These are phyloP conservation scores for Xylaria longipes DNA, from an alignment of 495 filamentous ascomycete species.

Conservation along the genomic window DNA sequence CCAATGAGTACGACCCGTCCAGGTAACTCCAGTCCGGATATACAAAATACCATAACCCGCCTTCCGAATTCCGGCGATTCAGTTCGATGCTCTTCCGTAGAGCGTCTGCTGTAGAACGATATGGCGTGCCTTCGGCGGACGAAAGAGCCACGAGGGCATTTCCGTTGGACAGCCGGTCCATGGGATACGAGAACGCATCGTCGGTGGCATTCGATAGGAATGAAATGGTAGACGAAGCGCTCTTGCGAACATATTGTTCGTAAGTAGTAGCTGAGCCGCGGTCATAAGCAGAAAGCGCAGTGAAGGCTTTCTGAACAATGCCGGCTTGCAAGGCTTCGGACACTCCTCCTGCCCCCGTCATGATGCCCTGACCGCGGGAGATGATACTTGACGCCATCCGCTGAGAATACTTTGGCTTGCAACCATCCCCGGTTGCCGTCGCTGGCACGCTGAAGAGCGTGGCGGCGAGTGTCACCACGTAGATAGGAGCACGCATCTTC, in stretches of 20 bases:
- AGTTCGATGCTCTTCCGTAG: constrained; percentile 48
- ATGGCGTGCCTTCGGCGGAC: constrained; percentile 35
- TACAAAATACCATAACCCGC: constrained; percentile 53
- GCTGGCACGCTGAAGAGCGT: constrained; percentile 23
- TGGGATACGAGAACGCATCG: constrained; percentile 43
- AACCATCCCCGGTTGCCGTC: constrained; percentile 1
- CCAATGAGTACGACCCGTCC: constrained; percentile 54
- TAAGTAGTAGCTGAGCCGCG: constrained; percentile 32
- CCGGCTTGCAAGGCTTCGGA: constrained; percentile 50
- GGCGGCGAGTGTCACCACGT: constrained; percentile 20
- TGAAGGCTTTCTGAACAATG: constrained; percentile 46
- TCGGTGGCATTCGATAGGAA: constrained; percentile 43
- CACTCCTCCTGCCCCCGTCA: constrained; percentile 37
- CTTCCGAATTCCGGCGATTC: constrained; percentile 47
- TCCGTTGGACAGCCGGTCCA: constrained; percentile 50
- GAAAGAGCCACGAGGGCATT: constrained; percentile 45
- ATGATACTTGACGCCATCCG: constrained; percentile 57
- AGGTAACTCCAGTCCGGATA: constrained; percentile 58
- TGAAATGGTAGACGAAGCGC: constrained; percentile 38
- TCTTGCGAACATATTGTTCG: constrained; percentile 33
- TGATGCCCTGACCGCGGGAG: constrained; percentile 49
- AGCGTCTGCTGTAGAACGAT: constrained; percentile 39
- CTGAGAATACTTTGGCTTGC: constrained; percentile 38
- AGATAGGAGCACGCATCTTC: constrained; percentile 21
- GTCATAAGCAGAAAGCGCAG: constrained; percentile 42